Percentiles rank a stretch among this genome's conserved stretches.
phyloP scores from a whole-genome alignment of 2,329 filamentous ascomycete species.

The Ophiognomonia clavigignenti-juglandacearum region DNA sequence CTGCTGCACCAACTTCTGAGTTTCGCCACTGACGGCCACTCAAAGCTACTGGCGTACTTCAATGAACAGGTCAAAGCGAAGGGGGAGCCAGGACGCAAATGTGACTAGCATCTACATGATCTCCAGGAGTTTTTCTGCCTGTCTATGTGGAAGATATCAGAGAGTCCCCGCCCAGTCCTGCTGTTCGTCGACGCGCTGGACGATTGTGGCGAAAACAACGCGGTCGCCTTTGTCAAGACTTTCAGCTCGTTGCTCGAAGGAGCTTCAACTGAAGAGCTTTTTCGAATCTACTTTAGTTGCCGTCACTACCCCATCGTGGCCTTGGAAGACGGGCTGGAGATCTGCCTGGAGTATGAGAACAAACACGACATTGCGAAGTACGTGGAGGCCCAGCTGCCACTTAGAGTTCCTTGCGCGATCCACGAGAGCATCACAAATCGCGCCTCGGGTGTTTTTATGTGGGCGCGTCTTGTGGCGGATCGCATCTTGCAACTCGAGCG shows the following conservation, averaged over 20 bases:
- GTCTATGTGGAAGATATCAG: constrained; percentile 19
- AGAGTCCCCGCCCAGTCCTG: constrained; percentile 18
- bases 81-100: constrained; percentile 18
- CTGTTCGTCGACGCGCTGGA: constrained; percentile 32
- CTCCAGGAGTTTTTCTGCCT: constrained; percentile 18
- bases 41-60: constrained; percentile 19
- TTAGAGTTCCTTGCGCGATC: constrained; percentile 12
- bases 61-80: not conserved
- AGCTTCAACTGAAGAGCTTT: constrained; percentile 8
- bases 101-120: constrained; percentile 24
- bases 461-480: constrained; percentile 28
- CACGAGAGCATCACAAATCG: constrained; percentile 17
- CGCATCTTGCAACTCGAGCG: constrained; percentile 15
- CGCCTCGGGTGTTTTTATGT: constrained; percentile 31
- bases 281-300: constrained; percentile 28
- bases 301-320: constrained; percentile 27
- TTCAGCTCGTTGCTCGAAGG: constrained; percentile 22
- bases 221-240: constrained; percentile 14
- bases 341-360: constrained; percentile 28
- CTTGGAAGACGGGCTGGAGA: constrained; percentile 18
- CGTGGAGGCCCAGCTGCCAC: constrained; percentile 21
- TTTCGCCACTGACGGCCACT: constrained; percentile 19
- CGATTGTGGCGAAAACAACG: constrained; percentile 25
- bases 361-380: constrained; percentile 24
- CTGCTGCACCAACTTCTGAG: constrained; percentile 28